These are phyloP conservation scores for Arachnopeziza araneosa DNA, from an alignment of 2,329 filamentous ascomycete species.

Conservation along the genomic window DNA sequence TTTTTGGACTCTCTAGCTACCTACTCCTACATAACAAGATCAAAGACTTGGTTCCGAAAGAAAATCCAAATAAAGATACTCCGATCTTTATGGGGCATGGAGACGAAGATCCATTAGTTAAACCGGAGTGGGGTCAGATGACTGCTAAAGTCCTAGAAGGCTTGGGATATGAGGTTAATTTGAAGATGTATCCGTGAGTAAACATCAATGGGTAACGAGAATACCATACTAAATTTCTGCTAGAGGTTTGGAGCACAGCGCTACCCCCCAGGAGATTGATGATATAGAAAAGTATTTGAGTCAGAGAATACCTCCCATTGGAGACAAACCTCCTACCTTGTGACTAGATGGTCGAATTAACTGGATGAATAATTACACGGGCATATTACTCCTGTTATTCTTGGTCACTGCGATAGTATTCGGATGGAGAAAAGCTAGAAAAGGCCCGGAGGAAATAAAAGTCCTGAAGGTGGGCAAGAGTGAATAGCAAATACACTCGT, in stretches of 20 bases:
- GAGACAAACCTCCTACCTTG: slow-evolving; percentile 16
- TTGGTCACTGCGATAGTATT: background rate
- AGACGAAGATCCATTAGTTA: slow-evolving; percentile 68
- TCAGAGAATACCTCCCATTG: slow-evolving; percentile 40
- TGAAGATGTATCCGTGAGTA: slow-evolving; percentile 69
- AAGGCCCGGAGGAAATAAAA: background rate
- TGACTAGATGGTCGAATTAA: background rate
- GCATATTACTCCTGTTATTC: background rate
- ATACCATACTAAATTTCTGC: slow-evolving; percentile 1
- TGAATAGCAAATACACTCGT: background rate
- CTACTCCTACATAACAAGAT: slow-evolving; percentile 65
- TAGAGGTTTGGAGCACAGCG: slow-evolving; percentile 69
- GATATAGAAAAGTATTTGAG: slow-evolving; percentile 63
- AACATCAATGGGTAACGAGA: background rate
- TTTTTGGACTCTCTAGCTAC: slow-evolving; percentile 81
- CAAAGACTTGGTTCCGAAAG: slow-evolving; percentile 47
- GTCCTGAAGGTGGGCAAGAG: background rate
- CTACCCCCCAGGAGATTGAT: slow-evolving; percentile 71
- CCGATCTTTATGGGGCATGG: slow-evolving; percentile 89
- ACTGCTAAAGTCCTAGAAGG: slow-evolving; percentile 63
- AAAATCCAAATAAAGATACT: slow-evolving; percentile 64
- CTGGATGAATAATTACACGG: background rate
- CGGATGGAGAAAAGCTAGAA: background rate
- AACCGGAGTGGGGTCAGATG: slow-evolving; percentile 59
- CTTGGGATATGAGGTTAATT: slow-evolving; percentile 66